Evolutionary conservation across 2,329 filamentous ascomycete genomes (phyloP).

Genomic region (Fusarium cicatricum): DNA sequence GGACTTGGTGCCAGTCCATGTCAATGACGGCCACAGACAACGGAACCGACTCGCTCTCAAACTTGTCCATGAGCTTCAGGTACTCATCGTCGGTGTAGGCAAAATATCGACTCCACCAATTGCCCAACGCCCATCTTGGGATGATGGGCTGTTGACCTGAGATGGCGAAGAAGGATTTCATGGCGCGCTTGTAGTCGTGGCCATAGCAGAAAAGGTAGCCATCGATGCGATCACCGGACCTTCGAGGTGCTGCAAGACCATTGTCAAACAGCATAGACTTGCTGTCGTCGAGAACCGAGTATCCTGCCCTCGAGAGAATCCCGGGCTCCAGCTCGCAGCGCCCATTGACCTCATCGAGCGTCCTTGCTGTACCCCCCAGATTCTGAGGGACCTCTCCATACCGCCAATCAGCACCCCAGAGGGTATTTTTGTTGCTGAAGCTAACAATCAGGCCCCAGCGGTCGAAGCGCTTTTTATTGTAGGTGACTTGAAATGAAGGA

Average conservation of each 20-base stretch:
- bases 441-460: slow-evolving; percentile 56
- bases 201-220: slow-evolving; percentile 69
- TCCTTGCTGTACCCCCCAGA: slow-evolving; percentile 60
- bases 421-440: slow-evolving; percentile 52
- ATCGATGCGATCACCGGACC: slow-evolving; percentile 58
- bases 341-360: slow-evolving; percentile 63
- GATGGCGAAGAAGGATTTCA: slow-evolving; percentile 62
- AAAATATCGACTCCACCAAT: slow-evolving; percentile 73
- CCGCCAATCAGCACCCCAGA: slow-evolving; percentile 51
- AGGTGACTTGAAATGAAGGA: slow-evolving; percentile 61
- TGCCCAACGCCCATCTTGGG: slow-evolving; percentile 66
- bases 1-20: slow-evolving; percentile 72
- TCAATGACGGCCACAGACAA: slow-evolving; percentile 68
- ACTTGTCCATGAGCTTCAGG: slow-evolving; percentile 64
- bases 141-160: slow-evolving; percentile 64
- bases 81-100: slow-evolving; percentile 65
- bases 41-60: slow-evolving; percentile 59
- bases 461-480: slow-evolving; percentile 65
- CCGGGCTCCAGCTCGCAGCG: slow-evolving; percentile 58
- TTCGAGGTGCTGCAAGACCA: slow-evolving; percentile 59
- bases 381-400: slow-evolving; percentile 56
- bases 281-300: slow-evolving; percentile 62
- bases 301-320: slow-evolving; percentile 59
- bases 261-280: slow-evolving; percentile 64
- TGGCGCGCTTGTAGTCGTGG: slow-evolving; percentile 61